These are phyloP conservation scores for Suillus occidentalis DNA, from an alignment of 768 basidiomycete genomes.

Conservation along the genomic window DNA sequence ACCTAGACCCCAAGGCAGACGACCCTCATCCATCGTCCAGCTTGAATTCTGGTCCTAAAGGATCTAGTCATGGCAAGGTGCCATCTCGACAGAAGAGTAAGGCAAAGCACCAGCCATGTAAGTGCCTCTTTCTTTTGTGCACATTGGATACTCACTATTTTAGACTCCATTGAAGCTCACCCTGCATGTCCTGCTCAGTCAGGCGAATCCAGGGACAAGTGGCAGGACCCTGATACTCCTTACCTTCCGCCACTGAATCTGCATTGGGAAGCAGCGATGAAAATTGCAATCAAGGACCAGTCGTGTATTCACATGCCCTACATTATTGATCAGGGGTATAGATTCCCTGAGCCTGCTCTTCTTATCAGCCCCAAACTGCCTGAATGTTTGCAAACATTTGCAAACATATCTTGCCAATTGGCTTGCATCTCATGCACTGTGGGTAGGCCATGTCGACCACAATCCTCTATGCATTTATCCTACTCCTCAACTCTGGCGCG, in stretches of 20 bases:
- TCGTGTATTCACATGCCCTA: not conserved
- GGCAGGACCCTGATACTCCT: not conserved
- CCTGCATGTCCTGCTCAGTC: not conserved
- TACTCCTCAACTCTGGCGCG: not conserved
- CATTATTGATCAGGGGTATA: not conserved
- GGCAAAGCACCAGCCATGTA: not conserved
- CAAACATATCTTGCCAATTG: slow-evolving; percentile 2
- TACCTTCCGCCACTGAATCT: not conserved
- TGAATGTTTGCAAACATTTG: not conserved
- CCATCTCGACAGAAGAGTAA: not conserved
- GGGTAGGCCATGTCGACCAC: not conserved
- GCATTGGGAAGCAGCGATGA: slow-evolving; percentile 1
- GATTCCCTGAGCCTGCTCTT: not conserved
- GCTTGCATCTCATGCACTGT: not conserved
- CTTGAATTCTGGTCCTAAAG: not conserved
- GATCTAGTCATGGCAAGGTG: not conserved
- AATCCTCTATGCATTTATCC: not conserved
- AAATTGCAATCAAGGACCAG: not conserved
- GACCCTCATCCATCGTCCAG: slow-evolving; percentile 1
- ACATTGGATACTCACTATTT: not conserved
- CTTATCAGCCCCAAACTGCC: not conserved
- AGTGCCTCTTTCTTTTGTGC: not conserved
- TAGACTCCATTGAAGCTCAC: not conserved
- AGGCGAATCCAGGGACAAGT: not conserved
- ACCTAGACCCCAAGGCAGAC: not conserved